phyloP scores from a whole-genome alignment of 805 yeast genomes.

The Lipomyces spencermartinsiae region DNA sequence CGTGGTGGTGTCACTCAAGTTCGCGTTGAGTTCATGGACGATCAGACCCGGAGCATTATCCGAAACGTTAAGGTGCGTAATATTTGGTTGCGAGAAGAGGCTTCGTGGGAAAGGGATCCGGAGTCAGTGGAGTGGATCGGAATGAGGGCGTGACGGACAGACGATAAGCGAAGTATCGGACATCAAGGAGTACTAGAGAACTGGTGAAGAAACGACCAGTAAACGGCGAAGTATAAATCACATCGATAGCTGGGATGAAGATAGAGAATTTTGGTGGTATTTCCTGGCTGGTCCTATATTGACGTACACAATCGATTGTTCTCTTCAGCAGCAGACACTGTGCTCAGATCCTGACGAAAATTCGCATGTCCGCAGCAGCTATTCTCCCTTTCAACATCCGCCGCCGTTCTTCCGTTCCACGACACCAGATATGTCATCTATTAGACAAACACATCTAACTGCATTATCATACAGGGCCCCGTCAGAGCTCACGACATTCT shows the following conservation, averaged over 20 bases:
- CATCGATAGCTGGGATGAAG: too few relatives aligned
- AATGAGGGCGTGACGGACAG: neutral
- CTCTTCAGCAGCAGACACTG: too few relatives aligned
- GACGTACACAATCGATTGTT: too few relatives aligned
- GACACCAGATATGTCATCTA: neutral
- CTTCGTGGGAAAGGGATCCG: neutral
- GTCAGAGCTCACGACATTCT: conserved; percentile 98
- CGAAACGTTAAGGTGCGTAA: conserved; percentile 73
- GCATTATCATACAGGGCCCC: conserved; percentile 65
- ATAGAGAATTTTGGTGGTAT: too few relatives aligned
- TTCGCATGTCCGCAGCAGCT: neutral
- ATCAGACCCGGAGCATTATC: conserved; percentile 92
- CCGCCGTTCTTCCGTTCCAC: neutral
- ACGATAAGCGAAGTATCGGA: neutral
- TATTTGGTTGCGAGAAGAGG: neutral
- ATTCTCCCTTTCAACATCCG: neutral
- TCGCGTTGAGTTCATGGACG: conserved; percentile 96
- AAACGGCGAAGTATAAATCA: too few relatives aligned
- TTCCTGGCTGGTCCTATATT: neutral
- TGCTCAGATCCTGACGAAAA: too few relatives aligned
- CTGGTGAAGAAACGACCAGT: too few relatives aligned
- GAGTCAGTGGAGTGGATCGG: neutral
- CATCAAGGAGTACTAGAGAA: neutral
- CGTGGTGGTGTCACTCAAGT: conserved; percentile 97
- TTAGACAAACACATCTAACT: neutral